phyloP scores from a whole-genome alignment of 1,139 yeast species.

The Candida buenavistaensis region DNA sequence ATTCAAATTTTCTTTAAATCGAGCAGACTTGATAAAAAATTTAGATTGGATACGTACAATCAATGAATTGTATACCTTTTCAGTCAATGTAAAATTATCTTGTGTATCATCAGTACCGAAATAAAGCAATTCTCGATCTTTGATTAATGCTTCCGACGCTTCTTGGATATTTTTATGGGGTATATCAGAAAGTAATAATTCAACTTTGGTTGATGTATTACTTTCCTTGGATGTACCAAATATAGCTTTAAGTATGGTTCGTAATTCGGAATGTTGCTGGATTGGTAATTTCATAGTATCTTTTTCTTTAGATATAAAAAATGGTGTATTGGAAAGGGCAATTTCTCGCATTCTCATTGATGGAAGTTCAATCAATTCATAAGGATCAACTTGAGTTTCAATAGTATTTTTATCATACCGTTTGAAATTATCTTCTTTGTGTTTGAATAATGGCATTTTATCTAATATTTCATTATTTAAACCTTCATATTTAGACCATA shows the following conservation, averaged over 20 bases:
- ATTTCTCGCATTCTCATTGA: conserved; percentile 61
- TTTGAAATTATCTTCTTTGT: conserved; percentile 26
- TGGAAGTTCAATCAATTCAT: conserved; percentile 40
- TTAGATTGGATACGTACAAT: conserved; percentile 38
- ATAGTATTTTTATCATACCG: conserved; percentile 27
- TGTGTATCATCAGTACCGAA: conserved; percentile 42
- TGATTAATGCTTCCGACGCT: conserved; percentile 55
- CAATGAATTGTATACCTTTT: conserved; percentile 46
- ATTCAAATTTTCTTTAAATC: conserved; percentile 40
- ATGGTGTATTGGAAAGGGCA: conserved; percentile 35
- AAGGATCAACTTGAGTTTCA: conserved; percentile 20
- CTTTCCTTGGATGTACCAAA: conserved; percentile 55
- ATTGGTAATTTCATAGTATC: conserved; percentile 17
- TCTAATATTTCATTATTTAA: conserved; percentile 30
- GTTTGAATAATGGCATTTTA: conserved; percentile 35
- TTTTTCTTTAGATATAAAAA: conserved; percentile 27
- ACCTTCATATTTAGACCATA: conserved; percentile 58
- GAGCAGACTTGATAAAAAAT: conserved; percentile 47
- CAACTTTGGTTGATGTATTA: conserved; percentile 46
- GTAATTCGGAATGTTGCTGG: conserved; percentile 31
- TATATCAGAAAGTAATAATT: conserved; percentile 39
- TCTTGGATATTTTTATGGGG: conserved; percentile 45
- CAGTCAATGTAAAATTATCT: conserved; percentile 59
- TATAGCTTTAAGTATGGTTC: conserved; percentile 53
- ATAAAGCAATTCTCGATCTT: conserved; percentile 53